Conservation (phyloP, 2,329 filamentous ascomycete genomes). For the Leptographium galeiforme region DNA sequence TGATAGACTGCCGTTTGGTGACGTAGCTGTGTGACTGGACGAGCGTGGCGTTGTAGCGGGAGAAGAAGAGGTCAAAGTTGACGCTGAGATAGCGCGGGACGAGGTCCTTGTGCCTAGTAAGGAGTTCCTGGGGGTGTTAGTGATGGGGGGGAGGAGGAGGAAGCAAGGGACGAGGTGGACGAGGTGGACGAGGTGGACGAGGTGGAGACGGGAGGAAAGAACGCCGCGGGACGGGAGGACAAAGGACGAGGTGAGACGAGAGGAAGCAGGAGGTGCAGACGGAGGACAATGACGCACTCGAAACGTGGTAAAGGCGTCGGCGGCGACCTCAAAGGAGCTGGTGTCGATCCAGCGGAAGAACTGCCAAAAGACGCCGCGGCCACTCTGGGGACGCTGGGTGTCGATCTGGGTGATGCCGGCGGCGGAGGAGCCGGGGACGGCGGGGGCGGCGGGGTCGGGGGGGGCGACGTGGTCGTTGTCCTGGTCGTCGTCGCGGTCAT, state of each 20-base stretch:
- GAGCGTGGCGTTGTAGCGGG: slow-evolving; percentile 73
- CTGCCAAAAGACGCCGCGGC: slow-evolving; percentile 83
- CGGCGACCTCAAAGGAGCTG: slow-evolving; percentile 89
- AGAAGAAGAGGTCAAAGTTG: slow-evolving; percentile 91
- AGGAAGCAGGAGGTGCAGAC: background rate
- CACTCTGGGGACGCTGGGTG: slow-evolving; percentile 59
- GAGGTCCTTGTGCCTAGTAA: slow-evolving; percentile 87
- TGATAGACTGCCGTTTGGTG: slow-evolving; percentile 95
- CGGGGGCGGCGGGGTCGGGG: background rate
- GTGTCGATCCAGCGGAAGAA: slow-evolving; percentile 98
- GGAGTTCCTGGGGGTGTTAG: slow-evolving; percentile 42
- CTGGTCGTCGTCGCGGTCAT: slow-evolving; percentile 49
- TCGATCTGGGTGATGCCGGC: slow-evolving; percentile 68
- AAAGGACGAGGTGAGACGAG: background rate
- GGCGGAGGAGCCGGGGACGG: slow-evolving; percentile 44
- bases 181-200: no score
- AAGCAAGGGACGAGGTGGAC: no score
- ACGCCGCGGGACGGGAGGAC: background rate
- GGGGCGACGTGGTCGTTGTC: background rate
- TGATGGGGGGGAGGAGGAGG: no score
- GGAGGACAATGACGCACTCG: slow-evolving; percentile 23
- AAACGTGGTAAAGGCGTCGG: slow-evolving; percentile 96
- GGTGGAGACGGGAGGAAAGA: no score
- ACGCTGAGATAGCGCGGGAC: slow-evolving; percentile 76
- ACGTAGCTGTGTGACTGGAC: slow-evolving; percentile 93